Percentiles rank a stretch among this genome's conserved stretches.
Conservation (phyloP, 2,329 filamentous ascomycete genomes). For the Fusarium floridanum region DNA sequence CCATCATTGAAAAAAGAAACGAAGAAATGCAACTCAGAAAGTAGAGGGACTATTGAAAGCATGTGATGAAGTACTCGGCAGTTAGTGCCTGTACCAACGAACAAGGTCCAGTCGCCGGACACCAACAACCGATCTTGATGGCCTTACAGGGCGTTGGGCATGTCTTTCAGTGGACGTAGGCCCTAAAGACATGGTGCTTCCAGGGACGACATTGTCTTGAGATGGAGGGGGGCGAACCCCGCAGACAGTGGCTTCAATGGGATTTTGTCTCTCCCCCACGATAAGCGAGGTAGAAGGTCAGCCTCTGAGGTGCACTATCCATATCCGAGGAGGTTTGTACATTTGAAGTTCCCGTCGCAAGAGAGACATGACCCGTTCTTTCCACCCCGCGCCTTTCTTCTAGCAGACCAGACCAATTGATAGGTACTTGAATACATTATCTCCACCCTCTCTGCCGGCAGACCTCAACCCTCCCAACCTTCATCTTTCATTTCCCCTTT, state of each 20-base stretch:
- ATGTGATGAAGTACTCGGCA: conserved; percentile 15
- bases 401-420: conserved; percentile 28
- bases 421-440: conserved; percentile 18
- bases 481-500: conserved; percentile 4
- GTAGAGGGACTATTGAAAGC: conserved; percentile 13
- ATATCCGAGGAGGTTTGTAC: not conserved
- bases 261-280: not conserved
- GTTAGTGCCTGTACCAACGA: conserved; percentile 3
- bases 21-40: not conserved
- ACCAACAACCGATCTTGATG: conserved; percentile 17
- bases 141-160: not conserved
- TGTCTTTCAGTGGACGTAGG: not conserved
- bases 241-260: not conserved
- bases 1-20: conserved; percentile 4
- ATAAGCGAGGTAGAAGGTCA: not conserved
- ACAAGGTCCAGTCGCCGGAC: not conserved
- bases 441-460: conserved; percentile 29
- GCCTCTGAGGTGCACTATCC: not conserved
- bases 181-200: not conserved
- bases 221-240: conserved; percentile 8
- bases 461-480: conserved; percentile 34
- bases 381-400: conserved; percentile 22
- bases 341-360: not conserved
- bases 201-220: conserved; percentile 1
- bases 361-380: conserved; percentile 35